These are phyloP conservation scores for Infundibulicybe gibba DNA, from an alignment of 768 basidiomycete genomes.

Conservation along the genomic window DNA sequence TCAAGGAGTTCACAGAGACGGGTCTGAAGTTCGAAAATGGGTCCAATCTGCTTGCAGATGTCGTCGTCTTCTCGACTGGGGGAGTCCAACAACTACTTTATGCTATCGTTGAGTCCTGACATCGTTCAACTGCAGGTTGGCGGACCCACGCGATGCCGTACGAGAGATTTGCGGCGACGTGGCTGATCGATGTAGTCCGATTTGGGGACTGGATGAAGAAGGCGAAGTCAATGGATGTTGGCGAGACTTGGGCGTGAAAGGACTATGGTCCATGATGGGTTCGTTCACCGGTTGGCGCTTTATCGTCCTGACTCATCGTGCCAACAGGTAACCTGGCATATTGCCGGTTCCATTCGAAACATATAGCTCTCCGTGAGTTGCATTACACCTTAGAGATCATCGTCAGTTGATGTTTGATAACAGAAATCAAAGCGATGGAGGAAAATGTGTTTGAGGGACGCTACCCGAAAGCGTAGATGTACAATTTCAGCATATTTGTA, in stretches of 20 bases:
- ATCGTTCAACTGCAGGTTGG: constrained; percentile 27
- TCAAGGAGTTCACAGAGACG: constrained; percentile 30
- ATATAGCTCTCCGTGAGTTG: constrained; percentile 51
- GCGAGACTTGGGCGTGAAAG: constrained; percentile 40
- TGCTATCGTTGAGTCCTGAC: not conserved
- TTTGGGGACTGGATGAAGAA: constrained; percentile 56
- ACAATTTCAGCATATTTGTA: too few relatives aligned
- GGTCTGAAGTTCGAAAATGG: constrained; percentile 16
- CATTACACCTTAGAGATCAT: not conserved
- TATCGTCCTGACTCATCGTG: not conserved
- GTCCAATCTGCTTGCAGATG: constrained; percentile 32
- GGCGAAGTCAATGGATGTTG: constrained; percentile 42
- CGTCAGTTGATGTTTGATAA: not conserved
- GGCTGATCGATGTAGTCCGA: constrained; percentile 33
- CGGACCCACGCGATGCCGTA: constrained; percentile 29
- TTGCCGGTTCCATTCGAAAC: constrained; percentile 55
- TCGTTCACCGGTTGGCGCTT: not conserved
- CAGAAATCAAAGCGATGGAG: constrained; percentile 59
- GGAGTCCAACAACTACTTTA: constrained; percentile 14
- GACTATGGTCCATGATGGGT: constrained; percentile 52
- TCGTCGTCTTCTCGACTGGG: constrained; percentile 47
- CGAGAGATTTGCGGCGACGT: constrained; percentile 33
- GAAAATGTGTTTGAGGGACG: constrained; percentile 35
- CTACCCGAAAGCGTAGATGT: not conserved
- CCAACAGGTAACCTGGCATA: constrained; percentile 40